Evolutionary conservation across 2,329 filamentous ascomycete species (phyloP), one percentile per base, ranked within the genome.

Genomic region (Claviceps sp.): DNA sequence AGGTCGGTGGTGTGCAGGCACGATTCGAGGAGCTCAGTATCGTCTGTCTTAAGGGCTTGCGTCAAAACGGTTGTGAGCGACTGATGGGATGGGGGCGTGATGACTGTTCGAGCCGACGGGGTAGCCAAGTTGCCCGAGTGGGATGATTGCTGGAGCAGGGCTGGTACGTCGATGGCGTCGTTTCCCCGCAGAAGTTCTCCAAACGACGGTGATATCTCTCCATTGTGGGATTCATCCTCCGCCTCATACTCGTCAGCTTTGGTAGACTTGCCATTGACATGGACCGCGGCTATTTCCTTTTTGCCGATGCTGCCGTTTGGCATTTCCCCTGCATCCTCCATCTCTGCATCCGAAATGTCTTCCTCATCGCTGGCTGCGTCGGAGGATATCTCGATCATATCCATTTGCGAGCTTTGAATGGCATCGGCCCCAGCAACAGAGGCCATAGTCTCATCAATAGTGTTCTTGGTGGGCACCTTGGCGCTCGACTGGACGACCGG

Each of bases 11-110:
- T 85, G 61, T 89, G 86, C 61, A 98, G 81, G 69, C 91, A 97
- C 0, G 88, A 89, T 72, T 97, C 91, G 60, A 98, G 83, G 50
- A 96, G 84, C 56, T 85, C 83, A 56, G 79, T 78, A 70, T 98
- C 93, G 69, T 96, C 93, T 55, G 90, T 96, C 62, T 85, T 86
- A 52, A 98, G 82, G 5, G 93, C 89, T 68, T 97, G 91, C 14
- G 89, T 84, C 54, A 98, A 82, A n/a, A 96, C 89, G 5, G 89
- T 95, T 47, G 87, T 85, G 49, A 98, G 79, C 6, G 91, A 95
- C 54, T 88, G 82, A 54, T 85, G 83, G 13, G 82, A 83, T 13
- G 84, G 85, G 20, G 81, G 72, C 18, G 76, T 75, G 55, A 85
- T 72, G 51, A 70, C 67, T 54, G 71, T 72, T 62, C 68, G 67